Percentiles rank a stretch among this genome's conserved stretches.
Evolutionary conservation across 202 grass and related monocot species (phyloP).

Genomic region (Panicum virgatum): DNA sequence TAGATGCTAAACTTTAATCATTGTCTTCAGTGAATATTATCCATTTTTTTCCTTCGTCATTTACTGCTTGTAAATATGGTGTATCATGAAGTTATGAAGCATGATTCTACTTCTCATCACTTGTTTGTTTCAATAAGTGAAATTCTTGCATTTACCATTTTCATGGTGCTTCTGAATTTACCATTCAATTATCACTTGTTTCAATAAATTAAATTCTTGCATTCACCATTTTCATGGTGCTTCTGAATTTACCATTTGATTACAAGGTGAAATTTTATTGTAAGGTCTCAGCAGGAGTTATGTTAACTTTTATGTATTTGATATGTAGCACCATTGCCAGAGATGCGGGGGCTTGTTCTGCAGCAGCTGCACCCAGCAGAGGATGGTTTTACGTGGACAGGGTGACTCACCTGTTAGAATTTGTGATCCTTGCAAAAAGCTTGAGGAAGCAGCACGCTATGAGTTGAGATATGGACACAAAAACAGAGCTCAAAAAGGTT

Average conservation of each 20-base stretch:
- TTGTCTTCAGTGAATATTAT: not conserved
- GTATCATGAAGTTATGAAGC: conserved; percentile 6
- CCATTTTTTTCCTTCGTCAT: not conserved
- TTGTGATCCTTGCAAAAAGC: conserved; percentile 86
- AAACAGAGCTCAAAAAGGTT: conserved; percentile 62
- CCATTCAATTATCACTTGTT: not conserved
- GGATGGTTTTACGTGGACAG: conserved; percentile 91
- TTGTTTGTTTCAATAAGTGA: conserved; percentile 15
- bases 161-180: conserved; percentile 22
- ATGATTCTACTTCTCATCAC: not conserved
- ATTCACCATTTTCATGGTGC: not conserved
- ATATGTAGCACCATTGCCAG: conserved; percentile 87
- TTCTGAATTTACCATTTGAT: not conserved
- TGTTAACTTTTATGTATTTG: conserved; percentile 19
- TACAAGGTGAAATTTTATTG: not conserved
- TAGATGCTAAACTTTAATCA: not conserved
- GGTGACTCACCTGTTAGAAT: conserved; percentile 87
- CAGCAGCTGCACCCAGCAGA: conserved; percentile 76
- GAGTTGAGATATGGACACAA: conserved; percentile 86
- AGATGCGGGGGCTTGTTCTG: conserved; percentile 94
- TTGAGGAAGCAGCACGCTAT: conserved; percentile 77
- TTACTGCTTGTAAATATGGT: not conserved
- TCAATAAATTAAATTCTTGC: conserved; percentile 1
- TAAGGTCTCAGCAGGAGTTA: conserved; percentile 3
- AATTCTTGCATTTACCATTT: not conserved